Evolutionary conservation across 1,139 yeast genomes (phyloP), one percentile per base, ranked within the genome.

Genomic region (Saccharomycopsis hybrid): DNA sequence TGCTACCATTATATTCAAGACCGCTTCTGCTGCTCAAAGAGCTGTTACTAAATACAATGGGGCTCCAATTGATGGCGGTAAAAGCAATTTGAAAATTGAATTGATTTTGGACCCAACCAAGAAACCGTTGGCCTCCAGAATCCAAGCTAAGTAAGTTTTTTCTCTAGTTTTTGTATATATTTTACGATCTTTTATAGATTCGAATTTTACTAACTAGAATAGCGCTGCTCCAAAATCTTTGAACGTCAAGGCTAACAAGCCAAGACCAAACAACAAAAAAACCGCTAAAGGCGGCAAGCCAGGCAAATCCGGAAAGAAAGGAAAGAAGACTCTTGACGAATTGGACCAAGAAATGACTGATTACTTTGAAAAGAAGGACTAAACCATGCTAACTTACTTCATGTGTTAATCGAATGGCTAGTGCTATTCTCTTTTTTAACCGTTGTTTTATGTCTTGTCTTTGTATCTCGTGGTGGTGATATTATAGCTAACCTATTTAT

Each of bases 321-420:
- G 30, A 27, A 47, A 47, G 35, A 87, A 86, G 72, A 79, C 92
- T 46, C 78, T 90, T 55, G 97, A 87, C 66, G 86, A 87, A 67
- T 78, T 90, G 62, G 98, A 92, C 67, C 89, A 85, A 65, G 95
- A 85, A 72, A 89, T 89, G 96, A 83, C 88, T 57, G 97, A 84
- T 63, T 85, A 85, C 70, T 84, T 85, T 58, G 77, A 70, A 54
- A 62, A 60, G 56, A 70, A 68, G 55, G 65, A 65, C 44, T 61
- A 58, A 51, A 50, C n/a, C n/a, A n/a, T n/a, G n/a, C n/a, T n/a
- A n/a, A n/a, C n/a, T n/a, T n/a, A n/a, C n/a, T n/a, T n/a, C n/a
- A n/a, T n/a, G n/a, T n/a, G n/a, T n/a, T n/a, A n/a, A n/a, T n/a
- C n/a, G n/a, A n/a, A n/a, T n/a, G n/a, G n/a, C n/a, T n/a, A n/a